phyloP scores from a whole-genome alignment of 352 stramenopile species.

The Phytopythium helicoides region DNA sequence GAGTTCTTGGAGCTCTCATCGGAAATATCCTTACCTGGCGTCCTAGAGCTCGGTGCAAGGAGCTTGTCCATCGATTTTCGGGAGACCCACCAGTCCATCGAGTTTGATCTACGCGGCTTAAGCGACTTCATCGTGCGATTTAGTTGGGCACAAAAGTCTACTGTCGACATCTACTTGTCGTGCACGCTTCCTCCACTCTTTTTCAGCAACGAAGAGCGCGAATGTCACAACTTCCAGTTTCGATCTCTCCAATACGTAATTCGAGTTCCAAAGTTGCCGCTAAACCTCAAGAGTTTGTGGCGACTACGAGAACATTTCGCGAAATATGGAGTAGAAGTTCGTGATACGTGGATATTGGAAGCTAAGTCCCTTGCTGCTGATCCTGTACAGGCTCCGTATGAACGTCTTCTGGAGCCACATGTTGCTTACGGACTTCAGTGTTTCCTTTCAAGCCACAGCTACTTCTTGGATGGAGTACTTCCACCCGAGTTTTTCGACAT shows the following conservation, averaged over 20 bases:
- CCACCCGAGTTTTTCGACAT: constrained; percentile 34
- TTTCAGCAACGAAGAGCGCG: constrained; percentile 27
- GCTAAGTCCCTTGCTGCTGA: constrained; percentile 5
- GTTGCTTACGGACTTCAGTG: constrained; percentile 54
- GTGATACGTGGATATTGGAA: constrained; percentile 35
- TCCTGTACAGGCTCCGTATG: neutral
- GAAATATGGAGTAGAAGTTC: constrained; percentile 43
- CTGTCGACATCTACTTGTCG: constrained; percentile 17
- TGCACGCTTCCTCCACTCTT: constrained; percentile 36
- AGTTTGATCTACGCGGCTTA: constrained; percentile 49
- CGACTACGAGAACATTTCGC: constrained; percentile 43
- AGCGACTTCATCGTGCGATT: constrained; percentile 42
- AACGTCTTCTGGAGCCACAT: constrained; percentile 14
- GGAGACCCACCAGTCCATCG: constrained; percentile 12
- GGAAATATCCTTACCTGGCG: constrained; percentile 8
- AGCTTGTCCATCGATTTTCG: constrained; percentile 15
- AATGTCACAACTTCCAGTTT: constrained; percentile 31
- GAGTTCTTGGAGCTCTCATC: constrained; percentile 28
- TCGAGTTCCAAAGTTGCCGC: constrained; percentile 14
- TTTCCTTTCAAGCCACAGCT: constrained; percentile 40
- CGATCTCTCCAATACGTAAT: constrained; percentile 38
- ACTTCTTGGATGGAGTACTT: constrained; percentile 44
- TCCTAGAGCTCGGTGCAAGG: constrained; percentile 16
- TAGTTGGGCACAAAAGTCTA: constrained; percentile 24
- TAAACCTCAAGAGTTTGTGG: constrained; percentile 25